phyloP scores from a whole-genome alignment of 352 stramenopile species.

The Pythium brachiatum region DNA sequence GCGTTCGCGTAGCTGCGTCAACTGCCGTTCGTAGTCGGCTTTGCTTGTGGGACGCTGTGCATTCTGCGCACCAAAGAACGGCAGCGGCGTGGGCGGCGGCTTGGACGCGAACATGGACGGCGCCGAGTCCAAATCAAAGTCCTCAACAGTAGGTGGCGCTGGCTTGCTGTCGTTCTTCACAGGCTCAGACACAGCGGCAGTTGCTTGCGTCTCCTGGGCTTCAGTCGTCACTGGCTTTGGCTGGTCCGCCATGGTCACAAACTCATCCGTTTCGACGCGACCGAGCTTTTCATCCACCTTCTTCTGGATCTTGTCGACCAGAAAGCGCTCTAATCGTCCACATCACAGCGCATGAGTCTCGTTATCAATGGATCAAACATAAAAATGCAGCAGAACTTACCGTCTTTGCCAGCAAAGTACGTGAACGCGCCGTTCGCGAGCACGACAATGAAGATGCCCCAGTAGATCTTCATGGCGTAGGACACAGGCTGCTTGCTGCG shows the following conservation, averaged over 20 bases:
- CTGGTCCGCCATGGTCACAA: slow-evolving; percentile 26
- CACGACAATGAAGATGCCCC: slow-evolving; percentile 38
- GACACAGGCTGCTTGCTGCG: slow-evolving; percentile 37
- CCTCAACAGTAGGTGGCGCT: not conserved
- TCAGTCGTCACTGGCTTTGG: not conserved
- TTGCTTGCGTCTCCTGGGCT: not conserved
- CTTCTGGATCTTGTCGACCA: slow-evolving; percentile 29
- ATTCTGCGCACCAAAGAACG: slow-evolving; percentile 15
- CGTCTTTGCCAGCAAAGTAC: slow-evolving; percentile 29
- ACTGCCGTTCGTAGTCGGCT: slow-evolving; percentile 22
- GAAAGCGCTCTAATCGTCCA: slow-evolving; percentile 15
- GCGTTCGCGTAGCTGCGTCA: slow-evolving; percentile 20
- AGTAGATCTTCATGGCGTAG: slow-evolving; percentile 38
- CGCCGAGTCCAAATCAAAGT: slow-evolving; percentile 4
- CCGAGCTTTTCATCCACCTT: slow-evolving; percentile 29
- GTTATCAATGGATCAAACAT: not conserved
- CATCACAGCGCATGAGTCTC: not conserved
- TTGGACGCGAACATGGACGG: slow-evolving; percentile 20
- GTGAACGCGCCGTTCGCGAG: slow-evolving; percentile 36
- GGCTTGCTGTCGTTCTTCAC: not conserved
- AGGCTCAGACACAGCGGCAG: not conserved
- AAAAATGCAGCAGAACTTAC: slow-evolving; percentile 3
- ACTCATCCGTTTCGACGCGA: slow-evolving; percentile 28
- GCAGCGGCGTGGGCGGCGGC: slow-evolving; percentile 20
- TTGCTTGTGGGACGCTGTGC: slow-evolving; percentile 7